Conservation (phyloP, 202 grass and related monocot genomes). For the Panicum virgatum region DNA sequence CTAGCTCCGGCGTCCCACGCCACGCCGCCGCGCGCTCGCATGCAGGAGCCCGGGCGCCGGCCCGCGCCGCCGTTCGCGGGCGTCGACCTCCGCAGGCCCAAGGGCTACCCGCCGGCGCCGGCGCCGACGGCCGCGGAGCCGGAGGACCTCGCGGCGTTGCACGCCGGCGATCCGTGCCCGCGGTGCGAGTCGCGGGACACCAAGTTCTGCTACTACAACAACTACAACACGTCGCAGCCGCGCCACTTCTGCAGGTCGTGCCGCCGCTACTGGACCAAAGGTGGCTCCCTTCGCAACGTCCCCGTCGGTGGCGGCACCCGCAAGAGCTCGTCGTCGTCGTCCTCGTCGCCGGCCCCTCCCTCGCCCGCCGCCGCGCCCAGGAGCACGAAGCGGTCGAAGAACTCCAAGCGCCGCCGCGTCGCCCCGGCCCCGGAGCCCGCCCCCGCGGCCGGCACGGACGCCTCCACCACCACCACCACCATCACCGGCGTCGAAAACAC, state of each 20-base stretch:
- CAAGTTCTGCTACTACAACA: slow-evolving; percentile 96
- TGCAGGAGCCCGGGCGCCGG: slow-evolving; percentile 46
- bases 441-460: neutral
- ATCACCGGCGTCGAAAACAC: neutral
- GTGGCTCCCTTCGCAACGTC: slow-evolving; percentile 73
- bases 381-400: slow-evolving; percentile 37
- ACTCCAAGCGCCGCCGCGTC: slow-evolving; percentile 45
- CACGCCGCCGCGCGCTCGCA: slow-evolving; percentile 22
- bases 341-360: neutral
- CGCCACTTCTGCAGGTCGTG: slow-evolving; percentile 83
- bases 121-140: neutral
- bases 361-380: neutral
- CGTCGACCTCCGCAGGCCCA: slow-evolving; percentile 58
- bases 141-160: neutral
- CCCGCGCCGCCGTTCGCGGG: slow-evolving; percentile 43
- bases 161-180: slow-evolving; percentile 57
- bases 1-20: neutral
- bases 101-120: slow-evolving; percentile 37
- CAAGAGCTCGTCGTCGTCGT: slow-evolving; percentile 14
- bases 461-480: neutral
- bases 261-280: slow-evolving; percentile 86
- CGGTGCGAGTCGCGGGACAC: slow-evolving; percentile 69
- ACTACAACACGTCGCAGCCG: slow-evolving; percentile 90
- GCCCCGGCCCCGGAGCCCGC: neutral
- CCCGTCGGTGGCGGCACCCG: slow-evolving; percentile 65